phyloP scores from a whole-genome alignment of 2,329 filamentous ascomycete genomes.

The Lecanoromycetidae sp. region DNA sequence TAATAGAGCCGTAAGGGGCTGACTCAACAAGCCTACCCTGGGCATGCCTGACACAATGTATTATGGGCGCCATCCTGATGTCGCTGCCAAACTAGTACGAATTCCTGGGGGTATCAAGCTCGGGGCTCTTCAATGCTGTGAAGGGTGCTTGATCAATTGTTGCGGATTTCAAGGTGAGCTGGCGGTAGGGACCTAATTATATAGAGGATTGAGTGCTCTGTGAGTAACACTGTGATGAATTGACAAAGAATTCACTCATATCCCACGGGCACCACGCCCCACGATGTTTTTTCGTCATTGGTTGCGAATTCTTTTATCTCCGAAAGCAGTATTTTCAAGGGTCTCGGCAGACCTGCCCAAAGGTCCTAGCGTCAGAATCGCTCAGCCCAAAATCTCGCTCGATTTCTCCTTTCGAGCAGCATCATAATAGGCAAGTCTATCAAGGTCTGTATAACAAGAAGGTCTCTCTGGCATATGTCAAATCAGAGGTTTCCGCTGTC shows the following conservation, averaged over 20 bases:
- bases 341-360: background rate
- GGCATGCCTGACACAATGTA: slow-evolving; percentile 36
- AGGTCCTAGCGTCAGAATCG: background rate
- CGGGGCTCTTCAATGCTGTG: too few relatives aligned
- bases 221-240: background rate
- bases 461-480: too few relatives aligned
- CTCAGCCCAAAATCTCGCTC: background rate
- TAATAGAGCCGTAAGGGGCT: too few relatives aligned
- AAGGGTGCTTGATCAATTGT: too few relatives aligned
- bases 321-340: background rate
- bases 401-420: too few relatives aligned
- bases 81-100: background rate
- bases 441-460: too few relatives aligned
- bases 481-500: too few relatives aligned
- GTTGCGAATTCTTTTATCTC: background rate
- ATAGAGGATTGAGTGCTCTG: too few relatives aligned
- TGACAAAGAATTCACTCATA: background rate
- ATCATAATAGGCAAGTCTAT: too few relatives aligned
- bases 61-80: slow-evolving; percentile 29
- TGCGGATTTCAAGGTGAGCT: too few relatives aligned
- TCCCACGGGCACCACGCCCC: background rate
- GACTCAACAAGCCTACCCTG: slow-evolving; percentile 24
- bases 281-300: background rate
- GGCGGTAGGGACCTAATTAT: too few relatives aligned
- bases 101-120: too few relatives aligned